Conservation (phyloP, 2,329 filamentous ascomycete genomes). For the Cladosporium sp. region DNA sequence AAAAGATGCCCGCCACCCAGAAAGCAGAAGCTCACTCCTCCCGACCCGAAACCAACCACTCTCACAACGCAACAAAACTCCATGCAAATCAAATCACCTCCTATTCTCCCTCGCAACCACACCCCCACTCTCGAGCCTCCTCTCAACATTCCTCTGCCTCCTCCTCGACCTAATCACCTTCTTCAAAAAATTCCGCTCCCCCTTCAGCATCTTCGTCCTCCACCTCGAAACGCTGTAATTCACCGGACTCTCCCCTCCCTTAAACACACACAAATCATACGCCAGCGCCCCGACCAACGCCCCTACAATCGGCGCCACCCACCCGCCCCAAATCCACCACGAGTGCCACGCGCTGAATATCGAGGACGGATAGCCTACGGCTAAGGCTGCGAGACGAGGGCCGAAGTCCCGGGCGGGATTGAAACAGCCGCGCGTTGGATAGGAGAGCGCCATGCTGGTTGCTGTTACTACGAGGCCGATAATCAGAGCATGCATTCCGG, state of each 20-base stretch:
- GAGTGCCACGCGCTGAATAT: constrained; percentile 38
- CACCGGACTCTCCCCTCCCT: constrained; percentile 53
- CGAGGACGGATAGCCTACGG: constrained; percentile 47
- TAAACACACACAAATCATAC: constrained; percentile 55
- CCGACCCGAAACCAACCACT: neutral
- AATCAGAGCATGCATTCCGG: constrained; percentile 56
- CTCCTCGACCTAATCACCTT: constrained; percentile 1
- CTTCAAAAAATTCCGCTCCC: constrained; percentile 25
- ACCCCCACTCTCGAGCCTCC: constrained; percentile 6
- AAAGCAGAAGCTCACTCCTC: neutral
- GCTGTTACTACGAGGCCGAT: constrained; percentile 47
- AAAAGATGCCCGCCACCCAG: too few relatives aligned
- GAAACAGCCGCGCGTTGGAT: constrained; percentile 52
- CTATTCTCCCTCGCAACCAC: constrained; percentile 2
- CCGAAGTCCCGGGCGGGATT: constrained; percentile 56
- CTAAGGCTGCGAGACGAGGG: constrained; percentile 50
- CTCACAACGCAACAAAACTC: neutral
- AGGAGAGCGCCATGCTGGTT: constrained; percentile 47
- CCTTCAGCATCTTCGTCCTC: constrained; percentile 28
- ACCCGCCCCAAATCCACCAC: constrained; percentile 54
- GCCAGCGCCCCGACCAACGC: constrained; percentile 48
- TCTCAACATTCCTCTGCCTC: constrained; percentile 1
- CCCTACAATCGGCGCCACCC: constrained; percentile 44
- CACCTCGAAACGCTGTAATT: constrained; percentile 48
- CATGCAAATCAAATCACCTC: neutral